Percentiles rank a stretch among this genome's conserved stretches.
phyloP scores from a whole-genome alignment of 73 alveolate species.

The Paramecium pentaurelia region DNA sequence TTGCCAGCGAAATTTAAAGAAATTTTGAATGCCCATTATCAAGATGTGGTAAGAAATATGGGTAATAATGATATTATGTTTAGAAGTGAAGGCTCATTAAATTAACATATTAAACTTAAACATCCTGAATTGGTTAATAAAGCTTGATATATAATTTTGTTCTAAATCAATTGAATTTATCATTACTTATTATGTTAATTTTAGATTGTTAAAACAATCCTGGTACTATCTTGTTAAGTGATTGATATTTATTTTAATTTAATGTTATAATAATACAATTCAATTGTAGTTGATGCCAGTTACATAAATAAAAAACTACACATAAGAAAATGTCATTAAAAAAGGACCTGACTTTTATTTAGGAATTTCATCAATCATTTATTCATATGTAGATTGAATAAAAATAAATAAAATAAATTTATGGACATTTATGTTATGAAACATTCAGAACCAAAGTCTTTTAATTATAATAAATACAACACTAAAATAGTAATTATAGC shows the following conservation, averaged over 20 bases:
- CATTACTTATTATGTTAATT: not conserved
- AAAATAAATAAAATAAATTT: not conserved
- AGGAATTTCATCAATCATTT: not conserved
- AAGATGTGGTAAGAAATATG: conserved; percentile 32
- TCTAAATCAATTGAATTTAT: not conserved
- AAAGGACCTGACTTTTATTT: not conserved
- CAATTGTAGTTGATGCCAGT: conserved; percentile 34
- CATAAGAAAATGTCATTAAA: not conserved
- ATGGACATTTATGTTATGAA: not conserved
- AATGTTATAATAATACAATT: not conserved
- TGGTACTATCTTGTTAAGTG: not conserved
- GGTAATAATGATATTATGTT: not conserved
- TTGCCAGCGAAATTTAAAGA: conserved; percentile 4
- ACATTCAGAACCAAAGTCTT: no score
- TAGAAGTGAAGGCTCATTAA: conserved; percentile 38
- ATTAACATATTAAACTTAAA: conserved; percentile 19
- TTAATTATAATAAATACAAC: no score
- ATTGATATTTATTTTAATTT: not conserved
- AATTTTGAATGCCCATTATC: conserved; percentile 29
- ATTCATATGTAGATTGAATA: not conserved
- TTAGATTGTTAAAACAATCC: not conserved
- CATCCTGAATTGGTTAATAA: conserved; percentile 35
- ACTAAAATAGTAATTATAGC: no score
- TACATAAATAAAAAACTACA: not conserved
- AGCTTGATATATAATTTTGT: not conserved